Percentiles rank a stretch among this genome's conserved stretches.
These are phyloP conservation scores for Helicostylum pulchrum DNA, from an alignment of 192 early-diverging fungal species.

Conservation along the genomic window DNA sequence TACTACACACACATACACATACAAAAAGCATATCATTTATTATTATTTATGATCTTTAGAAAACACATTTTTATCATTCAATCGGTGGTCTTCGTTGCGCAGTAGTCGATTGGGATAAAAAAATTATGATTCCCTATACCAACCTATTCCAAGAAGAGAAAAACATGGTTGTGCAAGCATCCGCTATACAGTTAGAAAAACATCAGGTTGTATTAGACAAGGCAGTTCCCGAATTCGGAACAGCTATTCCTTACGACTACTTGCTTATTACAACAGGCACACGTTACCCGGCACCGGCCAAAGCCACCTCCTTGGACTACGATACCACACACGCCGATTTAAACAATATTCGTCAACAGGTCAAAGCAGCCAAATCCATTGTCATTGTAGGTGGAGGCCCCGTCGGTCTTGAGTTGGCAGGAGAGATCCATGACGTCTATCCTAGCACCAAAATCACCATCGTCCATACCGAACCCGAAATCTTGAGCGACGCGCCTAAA, in stretches of 20 bases:
- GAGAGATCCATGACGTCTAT: conserved; percentile 47
- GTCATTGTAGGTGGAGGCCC: conserved; percentile 62
- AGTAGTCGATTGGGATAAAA: conserved; percentile 43
- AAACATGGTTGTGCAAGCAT: conserved; percentile 46
- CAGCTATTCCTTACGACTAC: conserved; percentile 45
- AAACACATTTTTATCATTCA: conserved; percentile 54
- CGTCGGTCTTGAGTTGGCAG: conserved; percentile 57
- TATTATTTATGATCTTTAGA: conserved; percentile 3
- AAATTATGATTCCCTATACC: conserved; percentile 50
- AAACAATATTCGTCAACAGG: conserved; percentile 26
- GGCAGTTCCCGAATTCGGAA: conserved; percentile 15
- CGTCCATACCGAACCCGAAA: conserved; percentile 33
- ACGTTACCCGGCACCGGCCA: conserved; percentile 42
- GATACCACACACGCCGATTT: conserved; percentile 39
- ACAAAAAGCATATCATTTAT: neutral
- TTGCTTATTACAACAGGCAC: conserved; percentile 52
- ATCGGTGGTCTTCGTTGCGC: conserved; percentile 49
- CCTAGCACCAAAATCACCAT: conserved; percentile 43
- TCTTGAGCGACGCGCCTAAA: conserved; percentile 35
- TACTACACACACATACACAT: neutral
- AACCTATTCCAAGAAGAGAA: conserved; percentile 38
- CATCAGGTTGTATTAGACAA: conserved; percentile 41
- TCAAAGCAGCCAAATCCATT: conserved; percentile 42
- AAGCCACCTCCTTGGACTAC: conserved; percentile 32
- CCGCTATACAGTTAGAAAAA: conserved; percentile 37